A percentile compares a stretch with the other conserved stretches of the same genome.
Conservation (phyloP, 2,329 filamentous ascomycete genomes). For the Aspergillus spinulosporus region DNA sequence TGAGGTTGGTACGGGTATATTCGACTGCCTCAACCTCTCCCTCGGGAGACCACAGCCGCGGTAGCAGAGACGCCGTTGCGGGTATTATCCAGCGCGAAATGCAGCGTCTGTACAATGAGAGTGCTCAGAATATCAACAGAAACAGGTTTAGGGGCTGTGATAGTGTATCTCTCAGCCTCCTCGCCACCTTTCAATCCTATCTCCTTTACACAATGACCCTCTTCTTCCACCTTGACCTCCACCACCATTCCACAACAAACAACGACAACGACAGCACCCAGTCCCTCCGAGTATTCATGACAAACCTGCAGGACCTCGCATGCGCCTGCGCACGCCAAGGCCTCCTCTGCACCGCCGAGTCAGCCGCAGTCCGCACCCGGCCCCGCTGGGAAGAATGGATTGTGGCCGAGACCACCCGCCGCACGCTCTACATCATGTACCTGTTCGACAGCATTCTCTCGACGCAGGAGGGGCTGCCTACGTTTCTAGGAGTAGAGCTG, state of each 20-base stretch:
- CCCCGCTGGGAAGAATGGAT: slow-evolving; percentile 57
- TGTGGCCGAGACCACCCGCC: slow-evolving; percentile 52
- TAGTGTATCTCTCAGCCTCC: slow-evolving; percentile 22
- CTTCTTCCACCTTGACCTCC: slow-evolving; percentile 41
- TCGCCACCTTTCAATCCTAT: slow-evolving; percentile 54
- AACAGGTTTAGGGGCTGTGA: slow-evolving; percentile 2
- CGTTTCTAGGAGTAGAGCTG: slow-evolving; percentile 54
- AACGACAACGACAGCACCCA: slow-evolving; percentile 26
- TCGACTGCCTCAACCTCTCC: neutral
- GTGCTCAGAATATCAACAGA: slow-evolving; percentile 24
- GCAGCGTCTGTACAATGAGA: slow-evolving; percentile 34
- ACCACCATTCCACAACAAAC: neutral
- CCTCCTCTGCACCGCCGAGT: slow-evolving; percentile 48
- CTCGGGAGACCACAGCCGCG: neutral
- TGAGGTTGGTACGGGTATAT: neutral
- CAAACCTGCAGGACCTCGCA: slow-evolving; percentile 53
- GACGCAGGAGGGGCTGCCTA: slow-evolving; percentile 47
- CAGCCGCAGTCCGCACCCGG: slow-evolving; percentile 32
- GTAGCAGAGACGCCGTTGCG: slow-evolving; percentile 32
- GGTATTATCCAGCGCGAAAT: slow-evolving; percentile 48
- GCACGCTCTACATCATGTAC: slow-evolving; percentile 55
- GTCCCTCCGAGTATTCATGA: slow-evolving; percentile 47
- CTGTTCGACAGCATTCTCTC: slow-evolving; percentile 55
- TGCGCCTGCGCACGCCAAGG: slow-evolving; percentile 41
- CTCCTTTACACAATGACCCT: slow-evolving; percentile 52